A percentile compares a stretch with the other conserved stretches of the same genome.
These are phyloP conservation scores for Cryptococcus hybrid DNA, from an alignment of 1,284 basidiomycete genomes.

Conservation along the genomic window DNA sequence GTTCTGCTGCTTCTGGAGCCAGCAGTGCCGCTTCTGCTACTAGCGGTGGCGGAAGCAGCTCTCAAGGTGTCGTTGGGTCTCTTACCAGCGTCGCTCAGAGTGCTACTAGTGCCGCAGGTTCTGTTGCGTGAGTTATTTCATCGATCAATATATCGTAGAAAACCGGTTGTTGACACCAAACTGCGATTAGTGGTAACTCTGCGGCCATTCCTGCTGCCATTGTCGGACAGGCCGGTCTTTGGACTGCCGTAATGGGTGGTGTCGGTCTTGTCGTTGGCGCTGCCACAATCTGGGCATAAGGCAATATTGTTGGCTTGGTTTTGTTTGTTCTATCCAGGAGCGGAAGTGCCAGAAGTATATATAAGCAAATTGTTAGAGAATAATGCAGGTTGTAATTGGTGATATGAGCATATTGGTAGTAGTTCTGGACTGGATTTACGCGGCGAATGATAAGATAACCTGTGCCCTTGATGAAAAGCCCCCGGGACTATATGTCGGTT, in stretches of 20 bases:
- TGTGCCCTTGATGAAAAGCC: too few relatives aligned
- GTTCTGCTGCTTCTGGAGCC: background rate
- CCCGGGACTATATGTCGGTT: too few relatives aligned
- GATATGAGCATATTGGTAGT: too few relatives aligned
- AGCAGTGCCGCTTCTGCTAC: background rate
- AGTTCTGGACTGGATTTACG: too few relatives aligned
- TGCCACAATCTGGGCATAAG: constrained; percentile 21
- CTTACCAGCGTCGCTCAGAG: background rate
- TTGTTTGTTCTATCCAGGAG: background rate
- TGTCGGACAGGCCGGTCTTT: constrained; percentile 7
- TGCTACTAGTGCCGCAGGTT: background rate
- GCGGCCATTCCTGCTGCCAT: constrained; percentile 7
- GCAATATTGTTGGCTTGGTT: background rate
- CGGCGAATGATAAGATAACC: too few relatives aligned
- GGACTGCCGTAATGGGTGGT: constrained; percentile 20
- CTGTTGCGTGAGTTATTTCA: background rate
- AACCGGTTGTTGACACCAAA: background rate
- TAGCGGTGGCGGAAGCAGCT: background rate
- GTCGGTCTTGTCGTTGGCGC: constrained; percentile 24
- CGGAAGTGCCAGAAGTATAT: too few relatives aligned
- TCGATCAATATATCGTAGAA: background rate
- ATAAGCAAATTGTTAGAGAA: background rate
- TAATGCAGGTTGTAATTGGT: background rate
- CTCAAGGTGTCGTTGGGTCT: background rate
- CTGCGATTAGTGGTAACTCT: background rate